Evolutionary conservation across 768 basidiomycete species (phyloP), one percentile per base, ranked within the genome.

Genomic region (Rhodotorula graminis): DNA sequence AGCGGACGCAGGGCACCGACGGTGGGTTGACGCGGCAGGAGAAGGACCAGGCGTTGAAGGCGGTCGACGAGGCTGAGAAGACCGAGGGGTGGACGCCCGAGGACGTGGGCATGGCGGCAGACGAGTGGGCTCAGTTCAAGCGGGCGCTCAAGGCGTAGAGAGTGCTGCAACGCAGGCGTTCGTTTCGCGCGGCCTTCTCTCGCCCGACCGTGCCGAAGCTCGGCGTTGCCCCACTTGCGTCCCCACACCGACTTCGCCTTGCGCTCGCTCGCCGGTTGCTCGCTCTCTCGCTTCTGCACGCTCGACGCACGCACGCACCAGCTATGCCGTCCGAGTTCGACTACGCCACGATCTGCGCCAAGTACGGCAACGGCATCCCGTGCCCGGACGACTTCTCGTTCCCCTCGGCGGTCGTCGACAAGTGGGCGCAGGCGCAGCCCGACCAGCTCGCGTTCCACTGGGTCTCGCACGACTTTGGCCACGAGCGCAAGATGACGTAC

Each of bases 91-190:
- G 74, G 72, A 61, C 57, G 44, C 64, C 66, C 10, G 70, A 69
- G 37, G 65, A 70, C 9, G 44, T 76, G 0, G 75, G 75, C 4
- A 58, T 77, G 58, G 57, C 67, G 15, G 46, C 31, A 47, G 46
- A 33, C 40, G 77, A 77, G 63, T 77, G 77, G 77, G 42, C 56
- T 1, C 37, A 25, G 64, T 77, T 77, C 59, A 69, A 66, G 46
- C 37, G 58, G 46, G 50, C 29, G 9, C 7, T 73, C 8, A 11
- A 63, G 58, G 53, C 31, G 29, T 71, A 71, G 61, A 52, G 44
- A 46, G 14, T 46, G 25, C 5, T n/a, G 33, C 19, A 27, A 27
- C 37, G 23, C 4, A 7, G 37, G 23, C 37, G 44, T 12, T 14
- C 6, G 44, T 46, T 12, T 37, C 9, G 37, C 37, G 37, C 37